Evolutionary conservation across 768 basidiomycete species (phyloP), one percentile per base, ranked within the genome.

Genomic region (Candolleomyces efflorescens): DNA sequence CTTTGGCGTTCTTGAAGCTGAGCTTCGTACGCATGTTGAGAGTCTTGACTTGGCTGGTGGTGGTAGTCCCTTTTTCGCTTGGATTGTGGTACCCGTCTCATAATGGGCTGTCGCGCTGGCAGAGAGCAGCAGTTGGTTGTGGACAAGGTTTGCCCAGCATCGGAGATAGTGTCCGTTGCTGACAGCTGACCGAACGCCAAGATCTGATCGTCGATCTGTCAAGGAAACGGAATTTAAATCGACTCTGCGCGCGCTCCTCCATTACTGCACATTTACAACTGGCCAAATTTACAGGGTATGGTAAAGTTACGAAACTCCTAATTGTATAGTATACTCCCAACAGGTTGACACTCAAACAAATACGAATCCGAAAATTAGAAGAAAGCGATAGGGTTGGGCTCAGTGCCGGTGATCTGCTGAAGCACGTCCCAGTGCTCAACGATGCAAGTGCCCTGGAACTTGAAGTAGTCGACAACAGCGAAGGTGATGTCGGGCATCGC

Each of bases 351-450:
- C 2, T 2, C 2, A 5, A 32, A 2, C 32, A 32, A 32, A 32
- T n/a, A n/a, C n/a, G n/a, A n/a, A n/a, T n/a, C n/a, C n/a, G n/a
- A 32, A 32, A 32, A 32, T 51, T 44, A 57, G 56, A 57, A 57
- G 32, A 57, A 57, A 20, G 56, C 56, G 24, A 57, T 50, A 22
- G 56, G 56, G 20, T 57, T 57, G 20, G 48, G 10, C 48, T 57
- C 48, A 26, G 9, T 56, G 15, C 55, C 55, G 11, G 55, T 56
- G 20, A 56, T 56, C 27, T 48, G 23, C 55, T 57, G 56, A 37
- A 57, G 37, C 11, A 57, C 56, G 41, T 57, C 56, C 56, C 56
- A 57, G 26, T 57, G 56, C 48, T 57, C 56, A 11, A 57, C 56
- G 41, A 57, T 57, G 41, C 56, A 57, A 18, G 24, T 57, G 2